Evolutionary conservation across 768 basidiomycete genomes (phyloP), one percentile per base, ranked within the genome.

Genomic region (Mycena leptocephala): DNA sequence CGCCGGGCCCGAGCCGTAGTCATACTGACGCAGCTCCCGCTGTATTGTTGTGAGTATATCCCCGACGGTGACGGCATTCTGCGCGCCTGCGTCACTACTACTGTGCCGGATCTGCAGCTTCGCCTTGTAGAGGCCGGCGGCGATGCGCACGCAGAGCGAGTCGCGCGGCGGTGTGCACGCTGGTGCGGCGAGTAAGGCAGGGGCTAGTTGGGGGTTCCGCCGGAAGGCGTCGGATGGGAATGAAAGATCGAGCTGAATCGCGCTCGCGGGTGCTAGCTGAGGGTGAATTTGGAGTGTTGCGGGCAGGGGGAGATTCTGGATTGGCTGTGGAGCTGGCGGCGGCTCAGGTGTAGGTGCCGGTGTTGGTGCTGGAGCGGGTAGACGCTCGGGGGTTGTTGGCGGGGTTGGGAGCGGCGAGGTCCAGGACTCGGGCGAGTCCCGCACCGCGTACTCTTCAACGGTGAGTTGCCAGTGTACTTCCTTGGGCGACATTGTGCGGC

Each of bases 181-280:
- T 6, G 75, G 66, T 4, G 30, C 41, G 32, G 61, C 30, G 24
- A 77, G 72, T 14, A 77, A 67, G 10, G 39, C 13, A 11, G 48
- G 9, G 18, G 72, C 74, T 1, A 77, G 53, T 24, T 69, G 76
- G 0, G 66, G 72, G 46, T 77, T 77, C n/a, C 61, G n/a, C 16
- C 67, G 76, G 62, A 75, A 75, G 8, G 67, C 53, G 6, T 75
- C 67, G 13, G 74, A 75, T 5, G 74, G 74, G 41, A 75, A 70
- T 22, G 67, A 75, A 32, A 75, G 37, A 26, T 75, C 74, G 39
- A 75, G 74, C 24, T 63, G 58, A 6, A 75, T 67, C 6, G 67
- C 39, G 20, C 53, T 37, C 6, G 20, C 48, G 1, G 74, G 61
- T 0, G 61, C 61, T 2, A 77, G 62, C 26, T 24, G 39, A 0